These are phyloP conservation scores for Arthrobotrys sphaeroides DNA, from an alignment of 2,329 filamentous ascomycete genomes.

Conservation along the genomic window DNA sequence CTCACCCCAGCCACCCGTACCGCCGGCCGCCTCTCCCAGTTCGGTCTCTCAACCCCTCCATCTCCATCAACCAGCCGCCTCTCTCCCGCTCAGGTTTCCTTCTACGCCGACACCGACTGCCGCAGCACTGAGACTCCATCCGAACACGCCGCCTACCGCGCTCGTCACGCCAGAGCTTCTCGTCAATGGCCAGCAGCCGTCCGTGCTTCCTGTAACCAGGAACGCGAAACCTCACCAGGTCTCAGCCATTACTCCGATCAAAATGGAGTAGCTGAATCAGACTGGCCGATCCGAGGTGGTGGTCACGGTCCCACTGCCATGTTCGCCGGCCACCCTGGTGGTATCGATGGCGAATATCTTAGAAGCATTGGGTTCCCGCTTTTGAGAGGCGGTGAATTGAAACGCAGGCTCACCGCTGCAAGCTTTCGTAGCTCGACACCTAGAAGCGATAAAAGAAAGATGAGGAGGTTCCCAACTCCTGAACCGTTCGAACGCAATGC, in stretches of 20 bases:
- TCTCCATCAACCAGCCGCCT: background rate
- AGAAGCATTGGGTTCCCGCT: background rate
- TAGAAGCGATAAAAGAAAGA: background rate
- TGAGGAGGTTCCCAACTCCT: background rate
- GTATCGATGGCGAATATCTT: background rate
- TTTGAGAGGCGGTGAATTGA: background rate
- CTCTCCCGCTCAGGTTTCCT: constrained; percentile 1
- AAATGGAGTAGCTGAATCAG: background rate
- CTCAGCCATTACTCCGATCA: constrained; percentile 8
- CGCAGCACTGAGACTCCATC: constrained; percentile 1
- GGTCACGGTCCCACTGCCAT: background rate
- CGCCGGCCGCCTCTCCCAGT: background rate
- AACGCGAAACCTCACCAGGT: constrained; percentile 10
- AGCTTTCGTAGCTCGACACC: constrained; percentile 14
- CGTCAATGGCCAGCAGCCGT: constrained; percentile 12
- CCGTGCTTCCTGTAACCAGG: constrained; percentile 1
- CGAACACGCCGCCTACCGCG: constrained; percentile 2
- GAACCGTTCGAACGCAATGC: background rate
- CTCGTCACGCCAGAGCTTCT: background rate
- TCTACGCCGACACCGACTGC: constrained; percentile 27
- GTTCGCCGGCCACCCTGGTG: background rate
- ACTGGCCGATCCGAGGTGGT: constrained; percentile 1
- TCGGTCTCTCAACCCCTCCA: background rate
- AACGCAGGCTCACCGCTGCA: constrained; percentile 13
- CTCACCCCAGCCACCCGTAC: constrained; percentile 3